phyloP scores from a whole-genome alignment of 176 grass and related monocot genomes.

The Chloris gayana region DNA sequence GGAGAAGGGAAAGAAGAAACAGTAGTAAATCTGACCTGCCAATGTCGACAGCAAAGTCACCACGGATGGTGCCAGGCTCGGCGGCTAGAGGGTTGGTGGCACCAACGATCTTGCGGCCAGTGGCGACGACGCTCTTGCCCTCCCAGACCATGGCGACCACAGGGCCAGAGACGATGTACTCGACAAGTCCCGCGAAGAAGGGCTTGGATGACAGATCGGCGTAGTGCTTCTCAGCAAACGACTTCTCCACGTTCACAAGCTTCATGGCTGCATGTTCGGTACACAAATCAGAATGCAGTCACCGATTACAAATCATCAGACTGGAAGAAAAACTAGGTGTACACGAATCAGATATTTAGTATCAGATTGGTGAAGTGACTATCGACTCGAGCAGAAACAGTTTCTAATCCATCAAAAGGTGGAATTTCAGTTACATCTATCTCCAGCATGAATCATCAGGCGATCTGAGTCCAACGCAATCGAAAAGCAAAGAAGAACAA shows the following conservation, averaged over 20 bases:
- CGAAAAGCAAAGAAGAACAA: not conserved
- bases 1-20: not conserved
- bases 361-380: not conserved
- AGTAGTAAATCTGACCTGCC: conserved; percentile 66
- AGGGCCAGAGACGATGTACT: conserved; percentile 96
- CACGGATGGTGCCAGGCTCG: conserved; percentile 84
- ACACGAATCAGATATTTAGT: not conserved
- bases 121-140: conserved; percentile 83
- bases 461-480: not conserved
- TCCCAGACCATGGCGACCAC: conserved; percentile 99
- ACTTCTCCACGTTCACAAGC: conserved; percentile 80
- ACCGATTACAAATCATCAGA: not conserved
- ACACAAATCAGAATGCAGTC: conserved; percentile 3
- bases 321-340: not conserved
- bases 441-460: not conserved
- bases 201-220: conserved; percentile 87
- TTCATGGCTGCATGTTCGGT: conserved; percentile 60
- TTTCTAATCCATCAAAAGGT: not conserved
- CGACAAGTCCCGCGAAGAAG: conserved; percentile 82
- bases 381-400: not conserved
- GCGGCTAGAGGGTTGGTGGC: conserved; percentile 84
- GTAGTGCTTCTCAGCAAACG: conserved; percentile 98
- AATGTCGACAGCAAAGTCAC: conserved; percentile 84
- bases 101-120: conserved; percentile 89
- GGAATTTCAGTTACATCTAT: not conserved